A percentile compares a stretch with the other conserved stretches of the same genome.
These are phyloP conservation scores for Trifolium dubium DNA, from an alignment of 306 rosid genomes.

Conservation along the genomic window DNA sequence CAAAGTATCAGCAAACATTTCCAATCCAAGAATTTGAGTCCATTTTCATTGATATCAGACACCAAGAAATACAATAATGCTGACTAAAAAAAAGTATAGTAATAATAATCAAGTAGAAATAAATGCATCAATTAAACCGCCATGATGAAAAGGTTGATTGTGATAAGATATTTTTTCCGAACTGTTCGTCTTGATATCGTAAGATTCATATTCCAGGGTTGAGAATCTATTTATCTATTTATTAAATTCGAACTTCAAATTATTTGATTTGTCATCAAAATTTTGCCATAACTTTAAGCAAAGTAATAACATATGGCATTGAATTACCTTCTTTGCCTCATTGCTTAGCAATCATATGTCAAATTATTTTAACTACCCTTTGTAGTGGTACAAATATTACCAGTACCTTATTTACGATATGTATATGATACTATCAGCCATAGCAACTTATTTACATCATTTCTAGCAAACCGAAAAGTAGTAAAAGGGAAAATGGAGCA, in stretches of 20 bases:
- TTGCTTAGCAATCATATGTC: no score
- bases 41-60: constrained; percentile 41
- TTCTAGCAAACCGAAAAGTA: constrained; percentile 4
- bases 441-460: neutral
- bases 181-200: no score
- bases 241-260: no score
- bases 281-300: no score
- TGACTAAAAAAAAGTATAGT: neutral
- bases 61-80: constrained; percentile 3
- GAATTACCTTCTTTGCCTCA: no score
- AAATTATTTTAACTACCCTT: no score
- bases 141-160: no score
- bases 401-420: neutral
- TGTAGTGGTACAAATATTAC: neutral
- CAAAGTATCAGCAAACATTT: constrained; percentile 76
- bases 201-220: no score
- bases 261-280: no score
- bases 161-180: no score
- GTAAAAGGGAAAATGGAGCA: constrained; percentile 14
- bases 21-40: constrained; percentile 82
- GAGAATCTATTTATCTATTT: no score
- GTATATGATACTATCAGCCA: neutral
- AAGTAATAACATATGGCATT: no score
- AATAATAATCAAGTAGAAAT: constrained; percentile 11
- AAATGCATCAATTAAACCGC: constrained; percentile 49